These are phyloP conservation scores for Litsea cubeba DNA, from an alignment of 164 flowering plant species.

Conservation along the genomic window DNA sequence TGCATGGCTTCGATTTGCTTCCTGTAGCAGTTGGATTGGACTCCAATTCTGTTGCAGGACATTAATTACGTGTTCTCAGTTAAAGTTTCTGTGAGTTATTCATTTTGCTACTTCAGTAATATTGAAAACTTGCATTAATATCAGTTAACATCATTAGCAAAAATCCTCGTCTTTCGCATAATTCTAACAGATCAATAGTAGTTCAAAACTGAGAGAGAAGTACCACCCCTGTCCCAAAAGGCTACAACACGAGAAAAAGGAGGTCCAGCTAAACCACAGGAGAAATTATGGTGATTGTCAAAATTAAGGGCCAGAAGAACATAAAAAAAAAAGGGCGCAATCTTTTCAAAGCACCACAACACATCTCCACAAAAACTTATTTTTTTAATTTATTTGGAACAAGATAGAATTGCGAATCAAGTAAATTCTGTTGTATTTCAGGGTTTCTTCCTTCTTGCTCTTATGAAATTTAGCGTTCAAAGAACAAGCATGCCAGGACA, in stretches of 20 bases:
- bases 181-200: neutral
- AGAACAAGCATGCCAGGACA: neutral
- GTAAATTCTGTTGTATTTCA: neutral
- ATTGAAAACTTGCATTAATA: constrained; percentile 9
- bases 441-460: too few species aligned
- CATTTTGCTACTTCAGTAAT: constrained; percentile 11
- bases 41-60: constrained; percentile 92
- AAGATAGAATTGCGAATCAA: neutral
- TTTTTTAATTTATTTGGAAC: neutral
- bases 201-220: neutral
- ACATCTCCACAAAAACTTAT: neutral
- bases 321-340: too few species aligned
- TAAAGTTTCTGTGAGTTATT: constrained; percentile 32
- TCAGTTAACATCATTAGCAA: constrained; percentile 1
- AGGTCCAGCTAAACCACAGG: neutral
- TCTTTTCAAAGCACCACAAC: too few species aligned
- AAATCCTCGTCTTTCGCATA: neutral
- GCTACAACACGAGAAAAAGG: neutral
- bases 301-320: neutral
- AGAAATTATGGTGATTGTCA: neutral
- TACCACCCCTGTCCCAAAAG: neutral
- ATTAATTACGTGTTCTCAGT: constrained; percentile 68
- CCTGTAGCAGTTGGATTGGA: constrained; percentile 87
- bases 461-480: neutral
- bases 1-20: constrained; percentile 99